phyloP scores from a whole-genome alignment of 352 stramenopile genomes.

The Pythium apleroticum region DNA sequence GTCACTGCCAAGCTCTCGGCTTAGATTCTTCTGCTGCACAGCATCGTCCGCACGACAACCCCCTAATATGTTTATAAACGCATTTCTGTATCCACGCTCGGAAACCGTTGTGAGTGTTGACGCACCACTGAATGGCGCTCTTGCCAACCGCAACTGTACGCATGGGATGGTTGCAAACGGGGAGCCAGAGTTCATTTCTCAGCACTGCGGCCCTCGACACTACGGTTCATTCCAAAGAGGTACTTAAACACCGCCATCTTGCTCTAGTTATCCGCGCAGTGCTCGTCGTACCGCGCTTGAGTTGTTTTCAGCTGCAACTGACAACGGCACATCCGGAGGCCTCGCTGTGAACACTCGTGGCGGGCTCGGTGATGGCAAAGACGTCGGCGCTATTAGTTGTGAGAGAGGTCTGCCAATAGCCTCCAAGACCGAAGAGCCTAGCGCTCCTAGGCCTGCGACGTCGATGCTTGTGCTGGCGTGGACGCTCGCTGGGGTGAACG shows the following conservation, averaged over 20 bases:
- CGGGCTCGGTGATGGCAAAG: not conserved
- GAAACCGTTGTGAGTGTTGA: too few species aligned
- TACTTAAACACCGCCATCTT: too few species aligned
- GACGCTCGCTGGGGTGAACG: not conserved
- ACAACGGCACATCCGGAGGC: not conserved
- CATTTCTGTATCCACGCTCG: not conserved
- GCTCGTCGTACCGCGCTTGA: not conserved
- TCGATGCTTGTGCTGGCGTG: not conserved
- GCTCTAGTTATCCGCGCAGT: too few species aligned
- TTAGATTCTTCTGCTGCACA: constrained; percentile 11
- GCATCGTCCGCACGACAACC: not conserved
- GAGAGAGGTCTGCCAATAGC: not conserved
- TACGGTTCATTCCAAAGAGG: too few species aligned
- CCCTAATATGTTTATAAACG: constrained; percentile 5
- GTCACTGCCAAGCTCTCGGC: constrained; percentile 78
- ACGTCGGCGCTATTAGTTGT: not conserved
- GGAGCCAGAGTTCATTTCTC: too few species aligned
- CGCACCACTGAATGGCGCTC: too few species aligned
- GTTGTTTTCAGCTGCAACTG: not conserved
- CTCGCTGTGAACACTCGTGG: not conserved
- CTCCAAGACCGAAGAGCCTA: not conserved
- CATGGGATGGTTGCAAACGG: too few species aligned
- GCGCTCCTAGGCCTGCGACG: not conserved
- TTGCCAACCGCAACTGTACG: too few species aligned
- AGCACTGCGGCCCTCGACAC: too few species aligned